Conservation (phyloP, 2,329 filamentous ascomycete species). For the Trichoderma lentiforme region DNA sequence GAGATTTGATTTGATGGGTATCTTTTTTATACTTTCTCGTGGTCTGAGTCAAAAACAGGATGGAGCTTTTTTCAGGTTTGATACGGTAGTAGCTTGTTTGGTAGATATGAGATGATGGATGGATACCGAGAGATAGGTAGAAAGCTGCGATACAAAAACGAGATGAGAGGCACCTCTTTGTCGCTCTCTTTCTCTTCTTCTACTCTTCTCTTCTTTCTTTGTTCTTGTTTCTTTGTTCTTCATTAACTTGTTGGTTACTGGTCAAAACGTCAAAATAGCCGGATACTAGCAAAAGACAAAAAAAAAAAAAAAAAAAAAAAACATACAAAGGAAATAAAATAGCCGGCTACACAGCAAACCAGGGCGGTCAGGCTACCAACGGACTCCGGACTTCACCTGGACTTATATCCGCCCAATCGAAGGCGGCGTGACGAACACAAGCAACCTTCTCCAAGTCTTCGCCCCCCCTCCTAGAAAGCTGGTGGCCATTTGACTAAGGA, state of each 20-base stretch:
- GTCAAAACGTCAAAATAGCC: not conserved
- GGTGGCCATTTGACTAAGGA: not conserved
- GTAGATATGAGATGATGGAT: not conserved
- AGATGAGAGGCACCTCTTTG: not conserved
- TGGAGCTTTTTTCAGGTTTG: too few species aligned
- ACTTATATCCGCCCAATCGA: constrained; percentile 7
- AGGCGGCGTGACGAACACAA: not conserved
- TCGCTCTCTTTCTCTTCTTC: not conserved
- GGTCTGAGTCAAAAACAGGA: not conserved
- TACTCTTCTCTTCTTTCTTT: not conserved
- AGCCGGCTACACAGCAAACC: not conserved
- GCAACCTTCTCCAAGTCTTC: not conserved
- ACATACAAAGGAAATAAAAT: not conserved
- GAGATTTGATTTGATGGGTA: not conserved
- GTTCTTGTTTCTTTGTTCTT: not conserved
- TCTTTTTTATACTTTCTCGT: not conserved
- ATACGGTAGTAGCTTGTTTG: not conserved
- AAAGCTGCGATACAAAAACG: not conserved
- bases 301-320: too few species aligned
- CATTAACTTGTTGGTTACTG: not conserved
- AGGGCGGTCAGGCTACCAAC: not conserved
- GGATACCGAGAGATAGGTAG: not conserved
- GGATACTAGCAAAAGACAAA: not conserved
- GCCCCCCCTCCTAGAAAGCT: not conserved
- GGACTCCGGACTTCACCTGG: not conserved